Evolutionary conservation across 176 grass and related monocot species (phyloP).

Genomic region (Avena eriantha): DNA sequence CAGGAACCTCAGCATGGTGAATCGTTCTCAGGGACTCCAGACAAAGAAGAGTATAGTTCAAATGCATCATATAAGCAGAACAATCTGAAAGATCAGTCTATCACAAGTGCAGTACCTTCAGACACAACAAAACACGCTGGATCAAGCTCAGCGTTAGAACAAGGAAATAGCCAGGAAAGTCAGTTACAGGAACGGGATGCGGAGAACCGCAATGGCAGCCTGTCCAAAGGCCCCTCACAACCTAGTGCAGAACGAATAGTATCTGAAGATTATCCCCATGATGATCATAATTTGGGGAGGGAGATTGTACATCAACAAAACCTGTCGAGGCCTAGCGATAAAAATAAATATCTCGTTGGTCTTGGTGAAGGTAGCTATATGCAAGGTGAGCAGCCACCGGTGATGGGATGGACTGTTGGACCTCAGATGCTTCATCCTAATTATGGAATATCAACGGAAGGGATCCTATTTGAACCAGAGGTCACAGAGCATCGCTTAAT

Average conservation of each 20-base stretch:
- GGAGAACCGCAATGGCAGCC: neutral
- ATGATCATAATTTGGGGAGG: conserved; percentile 44
- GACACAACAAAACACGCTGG: conserved; percentile 1
- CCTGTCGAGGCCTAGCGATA: neutral
- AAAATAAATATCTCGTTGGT: conserved; percentile 28
- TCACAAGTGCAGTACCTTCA: conserved; percentile 14
- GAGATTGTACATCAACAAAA: conserved; percentile 34
- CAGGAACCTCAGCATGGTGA: conserved; percentile 40
- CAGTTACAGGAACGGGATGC: conserved; percentile 33
- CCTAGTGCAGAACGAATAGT: conserved; percentile 30
- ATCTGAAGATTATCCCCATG: conserved; percentile 43
- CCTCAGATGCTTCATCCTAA: conserved; percentile 75
- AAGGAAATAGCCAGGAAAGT: conserved; percentile 24
- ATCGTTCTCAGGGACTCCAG: conserved; percentile 25
- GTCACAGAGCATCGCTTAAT: conserved; percentile 53
- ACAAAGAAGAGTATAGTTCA: conserved; percentile 18
- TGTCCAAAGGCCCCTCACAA: neutral
- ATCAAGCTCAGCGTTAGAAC: conserved; percentile 13
- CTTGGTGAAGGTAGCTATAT: conserved; percentile 34
- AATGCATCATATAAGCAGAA: conserved; percentile 37
- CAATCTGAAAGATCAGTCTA: conserved; percentile 26
- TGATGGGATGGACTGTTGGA: conserved; percentile 59
- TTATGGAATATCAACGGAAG: conserved; percentile 65
- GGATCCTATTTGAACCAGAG: conserved; percentile 50
- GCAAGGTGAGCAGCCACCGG: conserved; percentile 48